phyloP scores from a whole-genome alignment of 768 basidiomycete genomes.

The Termitomyces sp. region DNA sequence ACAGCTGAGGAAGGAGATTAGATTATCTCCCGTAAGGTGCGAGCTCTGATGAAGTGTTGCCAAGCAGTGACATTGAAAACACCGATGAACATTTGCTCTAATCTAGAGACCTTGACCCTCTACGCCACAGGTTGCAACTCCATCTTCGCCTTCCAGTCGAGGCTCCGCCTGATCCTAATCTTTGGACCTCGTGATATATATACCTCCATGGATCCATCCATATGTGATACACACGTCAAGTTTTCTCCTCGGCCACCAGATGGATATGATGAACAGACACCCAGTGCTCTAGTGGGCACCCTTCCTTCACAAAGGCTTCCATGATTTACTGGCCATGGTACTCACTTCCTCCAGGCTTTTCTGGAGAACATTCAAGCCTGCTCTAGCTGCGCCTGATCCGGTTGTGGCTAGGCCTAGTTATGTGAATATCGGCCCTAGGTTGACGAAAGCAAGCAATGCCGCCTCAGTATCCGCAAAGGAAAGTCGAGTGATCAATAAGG shows the following conservation, averaged over 20 bases:
- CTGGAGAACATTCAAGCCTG: constrained; percentile 39
- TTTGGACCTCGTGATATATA: constrained; percentile 22
- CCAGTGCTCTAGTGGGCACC: constrained; percentile 61
- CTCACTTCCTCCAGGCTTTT: constrained; percentile 66
- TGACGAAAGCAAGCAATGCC: constrained; percentile 25
- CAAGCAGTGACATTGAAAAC: neutral
- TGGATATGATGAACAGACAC: constrained; percentile 36
- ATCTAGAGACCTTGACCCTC: neutral
- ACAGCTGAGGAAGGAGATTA: constrained; percentile 1
- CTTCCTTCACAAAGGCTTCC: constrained; percentile 85
- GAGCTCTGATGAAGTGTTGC: constrained; percentile 8
- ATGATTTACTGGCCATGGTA: constrained; percentile 76
- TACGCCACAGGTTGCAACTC: neutral
- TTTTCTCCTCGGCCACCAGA: constrained; percentile 30
- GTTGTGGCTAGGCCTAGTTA: constrained; percentile 64
- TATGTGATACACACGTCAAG: constrained; percentile 37
- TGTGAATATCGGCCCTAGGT: constrained; percentile 42
- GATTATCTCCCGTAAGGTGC: constrained; percentile 10
- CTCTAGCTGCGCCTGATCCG: constrained; percentile 28
- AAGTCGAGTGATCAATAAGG: constrained; percentile 71
- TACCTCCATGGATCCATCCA: constrained; percentile 28
- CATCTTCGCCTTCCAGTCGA: constrained; percentile 18
- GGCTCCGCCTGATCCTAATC: constrained; percentile 23
- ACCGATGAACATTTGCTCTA: neutral
- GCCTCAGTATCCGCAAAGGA: constrained; percentile 37